These are phyloP conservation scores for Schwanniomyces occidentalis DNA, from an alignment of 805 yeast genomes.

Conservation along the genomic window DNA sequence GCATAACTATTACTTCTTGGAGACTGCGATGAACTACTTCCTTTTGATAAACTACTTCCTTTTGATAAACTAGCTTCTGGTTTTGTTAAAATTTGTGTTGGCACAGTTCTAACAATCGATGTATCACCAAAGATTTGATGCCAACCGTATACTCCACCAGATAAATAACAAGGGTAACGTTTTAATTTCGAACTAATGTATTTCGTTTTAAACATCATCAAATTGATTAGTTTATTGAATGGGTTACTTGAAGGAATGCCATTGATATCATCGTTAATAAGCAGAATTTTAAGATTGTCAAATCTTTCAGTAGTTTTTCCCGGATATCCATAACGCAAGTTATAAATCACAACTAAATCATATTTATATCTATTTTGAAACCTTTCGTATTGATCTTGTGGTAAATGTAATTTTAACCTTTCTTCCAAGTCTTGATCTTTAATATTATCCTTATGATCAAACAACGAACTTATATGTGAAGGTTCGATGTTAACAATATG, in stretches of 20 bases:
- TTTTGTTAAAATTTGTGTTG: conserved; percentile 11
- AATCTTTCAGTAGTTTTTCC: conserved; percentile 28
- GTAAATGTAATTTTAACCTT: conserved; percentile 55
- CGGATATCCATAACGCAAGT: conserved; percentile 40
- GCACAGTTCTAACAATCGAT: conserved; percentile 15
- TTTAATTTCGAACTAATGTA: conserved; percentile 35
- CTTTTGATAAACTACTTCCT: conserved; percentile 8
- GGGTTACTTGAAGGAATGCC: conserved; percentile 57
- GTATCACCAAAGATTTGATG: conserved; percentile 28
- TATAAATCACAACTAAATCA: conserved; percentile 68
- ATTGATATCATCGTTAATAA: conserved; percentile 34
- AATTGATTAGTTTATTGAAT: conserved; percentile 43
- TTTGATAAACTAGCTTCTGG: conserved; percentile 21
- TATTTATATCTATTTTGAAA: conserved; percentile 56
- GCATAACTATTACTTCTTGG: conserved; percentile 6
- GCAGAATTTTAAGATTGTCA: conserved; percentile 33
- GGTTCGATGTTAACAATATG: conserved; percentile 80
- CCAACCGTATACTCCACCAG: conserved; percentile 42
- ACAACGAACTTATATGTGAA: conserved; percentile 15
- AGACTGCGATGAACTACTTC: conserved; percentile 3
- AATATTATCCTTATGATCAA: conserved; percentile 29
- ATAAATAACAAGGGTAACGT: conserved; percentile 30
- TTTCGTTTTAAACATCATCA: conserved; percentile 30
- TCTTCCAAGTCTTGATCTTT: conserved; percentile 68
- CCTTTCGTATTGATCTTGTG: conserved; percentile 52